Evolutionary conservation across 257 asterid species (phyloP).

Genomic region (Solanum ahanhuiri): DNA sequence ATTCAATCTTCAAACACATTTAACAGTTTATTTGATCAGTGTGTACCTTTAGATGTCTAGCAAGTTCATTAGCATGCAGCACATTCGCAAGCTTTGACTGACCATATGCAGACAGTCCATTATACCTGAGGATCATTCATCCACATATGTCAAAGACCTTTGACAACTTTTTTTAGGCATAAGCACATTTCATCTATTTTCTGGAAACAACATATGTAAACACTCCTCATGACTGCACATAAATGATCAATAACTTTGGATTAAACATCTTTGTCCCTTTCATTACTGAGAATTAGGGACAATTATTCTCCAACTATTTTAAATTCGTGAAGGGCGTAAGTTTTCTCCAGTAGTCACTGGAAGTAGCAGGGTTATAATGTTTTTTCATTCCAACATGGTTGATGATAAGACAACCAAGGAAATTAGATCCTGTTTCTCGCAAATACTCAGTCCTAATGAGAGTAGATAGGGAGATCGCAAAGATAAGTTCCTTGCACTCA

Average conservation of each 20-base stretch:
- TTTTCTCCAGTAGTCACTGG: not conserved
- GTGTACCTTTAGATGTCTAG: conserved; percentile 53
- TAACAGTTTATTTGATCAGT: not conserved
- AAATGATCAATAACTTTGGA: not conserved
- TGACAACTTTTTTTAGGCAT: conserved; percentile 27
- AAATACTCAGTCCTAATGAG: not conserved
- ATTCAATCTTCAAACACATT: not conserved
- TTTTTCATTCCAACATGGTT: not conserved
- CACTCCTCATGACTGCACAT: not conserved
- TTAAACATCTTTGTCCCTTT: conserved; percentile 33
- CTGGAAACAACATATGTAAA: not conserved
- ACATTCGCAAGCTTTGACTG: conserved; percentile 84
- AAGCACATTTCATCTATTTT: not conserved
- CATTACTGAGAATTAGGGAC: conserved; percentile 38
- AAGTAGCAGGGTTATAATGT: not conserved
- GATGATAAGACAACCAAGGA: not conserved
- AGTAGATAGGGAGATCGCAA: not conserved
- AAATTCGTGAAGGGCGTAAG: not conserved
- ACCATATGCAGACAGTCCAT: conserved; percentile 49
- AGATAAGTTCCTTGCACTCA: not conserved
- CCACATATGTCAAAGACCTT: conserved; percentile 1
- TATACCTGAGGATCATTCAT: conserved; percentile 39
- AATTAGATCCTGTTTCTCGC: not conserved
- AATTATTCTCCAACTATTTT: not conserved
- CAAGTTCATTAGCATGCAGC: conserved; percentile 66